phyloP scores from a whole-genome alignment of 805 yeast genomes.

The Spathaspora boniae region DNA sequence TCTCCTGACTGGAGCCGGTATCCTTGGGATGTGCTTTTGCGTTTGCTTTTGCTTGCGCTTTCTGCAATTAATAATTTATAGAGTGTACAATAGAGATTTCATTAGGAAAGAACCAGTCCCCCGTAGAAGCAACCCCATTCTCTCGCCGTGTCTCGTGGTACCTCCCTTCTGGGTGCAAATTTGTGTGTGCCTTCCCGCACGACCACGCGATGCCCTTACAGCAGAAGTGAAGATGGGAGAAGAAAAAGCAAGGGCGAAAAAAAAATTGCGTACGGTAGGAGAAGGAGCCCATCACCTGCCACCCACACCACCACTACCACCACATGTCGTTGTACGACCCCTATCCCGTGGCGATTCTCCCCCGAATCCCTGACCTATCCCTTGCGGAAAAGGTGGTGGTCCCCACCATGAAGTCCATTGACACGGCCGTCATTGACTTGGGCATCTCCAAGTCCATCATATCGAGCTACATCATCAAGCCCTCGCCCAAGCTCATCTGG shows the following conservation, averaged over 20 bases:
- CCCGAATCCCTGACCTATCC: constrained; percentile 29
- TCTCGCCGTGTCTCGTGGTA: too few species aligned
- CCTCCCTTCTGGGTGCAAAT: too few species aligned
- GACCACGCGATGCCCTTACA: constrained; percentile 6
- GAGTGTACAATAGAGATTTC: constrained; percentile 1
- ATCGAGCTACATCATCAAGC: constrained; percentile 49
- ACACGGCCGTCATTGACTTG: constrained; percentile 40
- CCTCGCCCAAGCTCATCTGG: constrained; percentile 58
- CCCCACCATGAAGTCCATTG: constrained; percentile 18
- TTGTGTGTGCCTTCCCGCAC: constrained; percentile 4
- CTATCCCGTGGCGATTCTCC: constrained; percentile 31
- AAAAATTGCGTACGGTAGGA: too few species aligned
- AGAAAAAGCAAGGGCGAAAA: too few species aligned
- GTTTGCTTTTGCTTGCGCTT: constrained; percentile 2
- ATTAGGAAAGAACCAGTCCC: too few species aligned
- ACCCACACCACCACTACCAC: too few species aligned
- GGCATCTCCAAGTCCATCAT: constrained; percentile 54
- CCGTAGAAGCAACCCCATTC: too few species aligned
- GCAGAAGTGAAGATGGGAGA: too few species aligned
- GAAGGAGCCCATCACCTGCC: too few species aligned
- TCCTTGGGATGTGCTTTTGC: too few species aligned
- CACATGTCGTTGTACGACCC: constrained; percentile 28
- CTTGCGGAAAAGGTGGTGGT: constrained; percentile 21
- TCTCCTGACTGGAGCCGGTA: not conserved
- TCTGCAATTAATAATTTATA: not conserved